Base-by-base conservation (phyloP, 768 basidiomycete species). In the Russula sp. region DNA sequence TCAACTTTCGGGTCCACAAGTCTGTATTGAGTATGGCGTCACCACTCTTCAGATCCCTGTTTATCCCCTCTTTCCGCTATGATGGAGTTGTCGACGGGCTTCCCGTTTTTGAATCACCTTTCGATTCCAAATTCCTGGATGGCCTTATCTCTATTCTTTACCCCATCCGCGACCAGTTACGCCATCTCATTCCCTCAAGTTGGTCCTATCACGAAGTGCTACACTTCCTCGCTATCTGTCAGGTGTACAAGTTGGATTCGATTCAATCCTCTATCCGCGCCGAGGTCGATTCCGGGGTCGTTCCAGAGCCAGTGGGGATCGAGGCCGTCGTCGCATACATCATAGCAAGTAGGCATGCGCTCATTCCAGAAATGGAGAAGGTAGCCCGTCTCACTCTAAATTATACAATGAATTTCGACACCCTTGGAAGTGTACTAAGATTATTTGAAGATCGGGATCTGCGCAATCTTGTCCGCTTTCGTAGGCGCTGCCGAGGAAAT, bases 211-310 rank as follows among this genome's bases (percentile, higher is more conserved):
- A 54, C 9, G 39, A 60, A 13, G 34, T 18, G 35, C 5, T 54
- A 7, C 35, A 14, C 35, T 51, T 66, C 27, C 56, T 70, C 20
- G 62, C 59, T 9, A 68, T 68, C 2, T 68, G 58, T 8, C 34
- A 48, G 18, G 71, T 71, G 57, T 72, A 71, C 59, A 55, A 68
- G 1, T 66, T 72, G 59, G 47, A 27, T 27, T 48, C 48, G 31
- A 48, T 66, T 27, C 39, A 44, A 14, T 52, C 58, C 1, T 40
- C 31, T 7, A 51, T 59, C 9, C 39, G 50, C 8, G 39, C 22
- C 2, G 22, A 27, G 22, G 22, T 27, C 22, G 22, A 27, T 27
- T 27, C 22, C 22, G 22, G 22, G 22, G 22, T 27, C 22, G 22
- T 27, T 27, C 22, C 22, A 27, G 22, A 27, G 22, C 22, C 22